Conservation (phyloP, 2,329 filamentous ascomycete species). For the Talaromyces sp. region DNA sequence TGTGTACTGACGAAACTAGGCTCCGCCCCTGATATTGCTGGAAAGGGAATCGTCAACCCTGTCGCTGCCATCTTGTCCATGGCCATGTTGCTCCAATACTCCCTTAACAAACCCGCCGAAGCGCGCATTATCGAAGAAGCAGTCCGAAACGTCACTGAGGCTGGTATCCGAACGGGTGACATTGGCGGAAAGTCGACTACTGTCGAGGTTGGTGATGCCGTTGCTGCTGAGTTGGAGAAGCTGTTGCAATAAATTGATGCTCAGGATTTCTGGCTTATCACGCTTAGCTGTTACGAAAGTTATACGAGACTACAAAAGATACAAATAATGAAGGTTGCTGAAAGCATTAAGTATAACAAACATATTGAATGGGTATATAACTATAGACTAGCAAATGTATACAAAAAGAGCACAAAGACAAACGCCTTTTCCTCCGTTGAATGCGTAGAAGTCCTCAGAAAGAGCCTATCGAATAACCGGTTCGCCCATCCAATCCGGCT, state of each 20-base stretch:
- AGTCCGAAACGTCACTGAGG: constrained; percentile 74
- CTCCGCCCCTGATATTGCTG: constrained; percentile 88
- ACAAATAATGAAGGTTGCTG: background rate
- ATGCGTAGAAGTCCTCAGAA: background rate
- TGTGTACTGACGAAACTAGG: constrained; percentile 46
- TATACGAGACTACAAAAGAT: constrained; percentile 6
- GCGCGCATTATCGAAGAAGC: constrained; percentile 77
- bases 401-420: background rate
- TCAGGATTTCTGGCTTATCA: background rate
- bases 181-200: constrained; percentile 76
- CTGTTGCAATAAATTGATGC: constrained; percentile 48
- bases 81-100: constrained; percentile 96
- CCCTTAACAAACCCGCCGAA: constrained; percentile 72
- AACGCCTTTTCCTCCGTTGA: background rate
- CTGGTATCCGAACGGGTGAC: constrained; percentile 74
- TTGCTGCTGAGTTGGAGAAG: constrained; percentile 69
- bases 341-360: background rate
- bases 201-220: constrained; percentile 74
- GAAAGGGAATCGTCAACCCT: constrained; percentile 87
- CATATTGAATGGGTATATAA: constrained; percentile 12
- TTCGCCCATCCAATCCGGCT: constrained; percentile 50
- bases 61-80: constrained; percentile 87
- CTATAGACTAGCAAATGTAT: background rate
- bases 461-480: constrained; percentile 42
- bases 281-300: background rate